Base-by-base conservation (phyloP, 2,329 filamentous ascomycete species). In the Knufia fluminis region DNA sequence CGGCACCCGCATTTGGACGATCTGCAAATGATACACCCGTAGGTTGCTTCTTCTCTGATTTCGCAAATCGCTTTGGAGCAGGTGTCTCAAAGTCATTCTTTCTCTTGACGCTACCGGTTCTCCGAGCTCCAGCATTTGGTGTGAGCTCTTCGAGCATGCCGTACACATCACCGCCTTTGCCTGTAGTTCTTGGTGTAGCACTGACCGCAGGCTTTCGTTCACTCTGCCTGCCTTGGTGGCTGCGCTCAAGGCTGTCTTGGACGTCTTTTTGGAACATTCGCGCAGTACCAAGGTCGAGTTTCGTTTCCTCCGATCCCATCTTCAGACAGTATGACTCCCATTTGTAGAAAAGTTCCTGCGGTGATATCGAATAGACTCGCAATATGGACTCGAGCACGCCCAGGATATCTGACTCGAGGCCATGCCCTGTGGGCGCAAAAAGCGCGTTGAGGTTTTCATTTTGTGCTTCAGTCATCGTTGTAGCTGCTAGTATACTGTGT, bases 311-410 rank as follows among this genome's bases (percentile, higher is more conserved):
- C 42, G 80, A 72, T 20, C 90, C 87, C 82, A 97, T 89, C 68
- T 91, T 94, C 64, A 98, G 84, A 67, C 86, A 90, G 74, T 96
- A 97, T 0, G 89, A 91, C 67, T 98, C 92, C 92, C 92, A 98
- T 75, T 97, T 97, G 79, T 88, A 96, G 68, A 88, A 96, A 22
- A 97, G 75, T 64, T 97, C 92, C 65, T 97, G 83, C 28, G 82
- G 76, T 14, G 82, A 79, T 53, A 97, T 77, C 42, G 80, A 81
- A 68, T 96, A 87, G 52, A 97, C 75, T 48, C 83, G 82, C 70
- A 92, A 78, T 64, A 95, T 94, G 51, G 88, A 94, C 63, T 85
- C 78, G 57, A 98, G 74, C 69, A 96, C 90, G 47, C 76, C 72
- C 56, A 88, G 71, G 50, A 97, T 78, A 66, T 97, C 91, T 55